These are phyloP conservation scores for Coemansia sp. DNA, from an alignment of 192 early-diverging fungal genomes.

Conservation along the genomic window DNA sequence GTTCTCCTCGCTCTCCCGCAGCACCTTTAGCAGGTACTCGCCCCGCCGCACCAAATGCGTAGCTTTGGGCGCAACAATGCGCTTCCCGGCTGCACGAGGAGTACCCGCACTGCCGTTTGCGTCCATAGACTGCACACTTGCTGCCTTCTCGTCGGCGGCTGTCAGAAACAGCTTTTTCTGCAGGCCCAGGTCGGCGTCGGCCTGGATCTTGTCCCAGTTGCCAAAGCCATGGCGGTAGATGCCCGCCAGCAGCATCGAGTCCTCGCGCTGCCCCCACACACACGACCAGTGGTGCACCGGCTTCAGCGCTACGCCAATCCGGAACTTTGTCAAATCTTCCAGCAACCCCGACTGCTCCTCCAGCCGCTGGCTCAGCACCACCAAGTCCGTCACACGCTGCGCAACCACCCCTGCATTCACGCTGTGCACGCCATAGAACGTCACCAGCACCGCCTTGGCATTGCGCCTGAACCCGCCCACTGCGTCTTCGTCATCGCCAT, in stretches of 20 bases:
- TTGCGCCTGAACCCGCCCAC: conserved; percentile 53
- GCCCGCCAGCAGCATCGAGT: conserved; percentile 94
- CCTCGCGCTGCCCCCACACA: conserved; percentile 87
- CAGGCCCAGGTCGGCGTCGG: conserved; percentile 77
- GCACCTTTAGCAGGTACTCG: conserved; percentile 85
- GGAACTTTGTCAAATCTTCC: conserved; percentile 68
- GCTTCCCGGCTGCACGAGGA: conserved; percentile 25
- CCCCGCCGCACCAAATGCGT: conserved; percentile 83
- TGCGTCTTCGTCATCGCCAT: conserved; percentile 46
- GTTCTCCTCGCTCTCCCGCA: conserved; percentile 66
- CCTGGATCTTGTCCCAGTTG: conserved; percentile 82
- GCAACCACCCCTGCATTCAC: conserved; percentile 85
- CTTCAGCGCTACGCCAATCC: conserved; percentile 78
- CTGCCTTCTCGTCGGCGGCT: conserved; percentile 51
- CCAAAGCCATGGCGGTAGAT: conserved; percentile 94
- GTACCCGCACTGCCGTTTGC: conserved; percentile 8
- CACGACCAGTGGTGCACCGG: conserved; percentile 82
- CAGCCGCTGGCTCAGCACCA: conserved; percentile 64
- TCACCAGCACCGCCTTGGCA: conserved; percentile 73
- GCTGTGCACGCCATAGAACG: conserved; percentile 74
- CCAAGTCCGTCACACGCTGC: conserved; percentile 72
- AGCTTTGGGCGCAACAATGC: conserved; percentile 70
- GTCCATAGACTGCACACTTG: conserved; percentile 38
- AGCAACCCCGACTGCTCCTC: conserved; percentile 47
- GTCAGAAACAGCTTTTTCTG: conserved; percentile 82